These are phyloP conservation scores for Venturia pyrina DNA, from an alignment of 2,329 filamentous ascomycete genomes.

Conservation along the genomic window DNA sequence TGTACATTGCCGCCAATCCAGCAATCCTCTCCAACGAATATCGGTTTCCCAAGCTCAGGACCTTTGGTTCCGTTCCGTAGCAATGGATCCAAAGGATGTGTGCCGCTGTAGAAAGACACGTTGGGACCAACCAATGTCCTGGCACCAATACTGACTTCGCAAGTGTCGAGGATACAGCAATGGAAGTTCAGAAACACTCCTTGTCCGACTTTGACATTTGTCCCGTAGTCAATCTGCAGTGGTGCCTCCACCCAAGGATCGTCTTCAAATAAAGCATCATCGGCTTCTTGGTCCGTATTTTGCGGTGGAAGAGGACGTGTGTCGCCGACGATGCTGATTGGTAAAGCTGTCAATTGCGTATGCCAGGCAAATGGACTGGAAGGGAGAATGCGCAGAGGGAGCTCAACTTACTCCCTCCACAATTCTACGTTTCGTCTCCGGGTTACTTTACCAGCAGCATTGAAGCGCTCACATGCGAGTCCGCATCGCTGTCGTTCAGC, in stretches of 20 bases:
- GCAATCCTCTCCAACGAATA: conserved; percentile 70
- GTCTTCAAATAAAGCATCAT: conserved; percentile 53
- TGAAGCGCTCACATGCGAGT: conserved; percentile 53
- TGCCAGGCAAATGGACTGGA: background rate
- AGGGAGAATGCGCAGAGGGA: background rate
- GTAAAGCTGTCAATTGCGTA: background rate
- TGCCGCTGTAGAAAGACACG: conserved; percentile 63
- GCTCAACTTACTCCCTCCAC: conserved; percentile 56
- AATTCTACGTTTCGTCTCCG: conserved; percentile 55
- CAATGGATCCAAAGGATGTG: conserved; percentile 66
- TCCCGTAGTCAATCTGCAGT: conserved; percentile 67
- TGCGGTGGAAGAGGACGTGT: conserved; percentile 51
- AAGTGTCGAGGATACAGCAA: conserved; percentile 68
- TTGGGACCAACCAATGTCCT: conserved; percentile 72
- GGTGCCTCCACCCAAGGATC: conserved; percentile 62
- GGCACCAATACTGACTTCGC: conserved; percentile 61
- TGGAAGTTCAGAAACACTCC: conserved; percentile 70
- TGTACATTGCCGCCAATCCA: conserved; percentile 44
- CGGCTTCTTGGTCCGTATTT: conserved; percentile 47
- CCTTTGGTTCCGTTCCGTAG: conserved; percentile 65
- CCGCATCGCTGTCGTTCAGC: conserved; percentile 54
- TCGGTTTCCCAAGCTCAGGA: conserved; percentile 63
- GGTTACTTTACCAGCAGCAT: conserved; percentile 48
- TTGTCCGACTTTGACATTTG: conserved; percentile 59
- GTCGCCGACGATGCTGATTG: conserved; percentile 51